Conservation (phyloP, 2,329 filamentous ascomycete genomes). For the Trichophyton mentagrophytes region DNA sequence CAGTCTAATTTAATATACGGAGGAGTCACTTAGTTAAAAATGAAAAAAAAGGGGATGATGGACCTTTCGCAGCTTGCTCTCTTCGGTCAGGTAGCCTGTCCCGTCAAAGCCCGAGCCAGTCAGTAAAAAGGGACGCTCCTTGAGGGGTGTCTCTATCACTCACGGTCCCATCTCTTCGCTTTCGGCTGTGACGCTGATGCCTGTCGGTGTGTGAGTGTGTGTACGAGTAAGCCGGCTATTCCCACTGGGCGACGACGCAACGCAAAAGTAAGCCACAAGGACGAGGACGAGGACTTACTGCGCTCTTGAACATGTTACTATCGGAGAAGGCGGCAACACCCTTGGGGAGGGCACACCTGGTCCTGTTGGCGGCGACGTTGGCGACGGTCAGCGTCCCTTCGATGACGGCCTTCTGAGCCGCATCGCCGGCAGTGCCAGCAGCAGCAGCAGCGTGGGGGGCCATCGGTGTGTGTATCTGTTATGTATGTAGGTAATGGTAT, state of each 20-base stretch:
- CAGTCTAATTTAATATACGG: not conserved
- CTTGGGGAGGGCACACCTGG: conserved; percentile 59
- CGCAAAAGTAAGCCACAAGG: not conserved
- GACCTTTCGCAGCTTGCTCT: conserved; percentile 43
- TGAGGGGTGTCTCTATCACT: conserved; percentile 13
- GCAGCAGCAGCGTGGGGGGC: not conserved
- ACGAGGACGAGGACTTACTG: conserved; percentile 37
- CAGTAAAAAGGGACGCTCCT: not conserved
- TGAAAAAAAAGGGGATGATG: not conserved
- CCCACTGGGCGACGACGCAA: conserved; percentile 3
- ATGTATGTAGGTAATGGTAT: not conserved
- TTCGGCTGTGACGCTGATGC: conserved; percentile 50
- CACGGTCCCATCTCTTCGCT: conserved; percentile 75
- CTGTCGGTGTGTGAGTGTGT: conserved; percentile 16
- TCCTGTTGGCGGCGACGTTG: conserved; percentile 54
- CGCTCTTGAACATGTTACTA: conserved; percentile 72
- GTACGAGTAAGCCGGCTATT: not conserved
- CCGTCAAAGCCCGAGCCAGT: not conserved
- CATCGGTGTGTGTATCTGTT: not conserved
- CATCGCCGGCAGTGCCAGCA: not conserved
- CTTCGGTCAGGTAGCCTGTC: conserved; percentile 45
- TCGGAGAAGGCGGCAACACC: conserved; percentile 64
- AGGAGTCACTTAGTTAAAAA: no score
- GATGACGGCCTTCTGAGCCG: not conserved
- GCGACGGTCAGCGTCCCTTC: conserved; percentile 44